Conservation (phyloP, 108 stramenopile species). For the Bacterosira constricta region DNA sequence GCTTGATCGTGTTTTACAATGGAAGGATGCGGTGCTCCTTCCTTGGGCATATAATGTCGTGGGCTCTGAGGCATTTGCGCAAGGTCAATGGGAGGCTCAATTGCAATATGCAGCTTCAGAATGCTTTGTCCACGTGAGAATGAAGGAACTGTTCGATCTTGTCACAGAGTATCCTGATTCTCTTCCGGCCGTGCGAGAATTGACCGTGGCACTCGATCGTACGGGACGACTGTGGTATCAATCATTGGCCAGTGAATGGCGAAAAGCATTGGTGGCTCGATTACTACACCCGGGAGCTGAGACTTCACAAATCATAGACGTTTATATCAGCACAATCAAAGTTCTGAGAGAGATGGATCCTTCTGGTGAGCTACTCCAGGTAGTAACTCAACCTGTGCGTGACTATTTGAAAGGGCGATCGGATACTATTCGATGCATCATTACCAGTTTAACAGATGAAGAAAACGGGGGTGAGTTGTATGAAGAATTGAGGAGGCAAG, state of each 20-base stretch:
- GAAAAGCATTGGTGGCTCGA: constrained; percentile 64
- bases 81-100: constrained; percentile 51
- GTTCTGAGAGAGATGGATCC: constrained; percentile 85
- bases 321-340: constrained; percentile 95
- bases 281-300: constrained; percentile 95
- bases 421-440: constrained; percentile 97
- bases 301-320: constrained; percentile 94
- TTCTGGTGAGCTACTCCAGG: constrained; percentile 82
- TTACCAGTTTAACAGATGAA: constrained; percentile 94
- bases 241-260: constrained; percentile 53
- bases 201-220: constrained; percentile 58
- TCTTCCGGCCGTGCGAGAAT: constrained; percentile 69
- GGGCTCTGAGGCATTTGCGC: constrained; percentile 25
- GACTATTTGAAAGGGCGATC: constrained; percentile 76
- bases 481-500: constrained; percentile 90
- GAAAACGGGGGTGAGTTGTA: constrained; percentile 91
- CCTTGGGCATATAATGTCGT: constrained; percentile 57
- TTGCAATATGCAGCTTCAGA: constrained; percentile 58
- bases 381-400: constrained; percentile 89
- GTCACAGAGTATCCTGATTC: constrained; percentile 87
- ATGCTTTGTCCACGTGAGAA: constrained; percentile 63
- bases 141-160: constrained; percentile 78
- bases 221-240: constrained; percentile 43
- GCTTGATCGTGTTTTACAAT: constrained; percentile 45
- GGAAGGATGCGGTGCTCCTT: constrained; percentile 54